Conservation (phyloP, 1,284 basidiomycete genomes). For the Moniliella sp. region DNA sequence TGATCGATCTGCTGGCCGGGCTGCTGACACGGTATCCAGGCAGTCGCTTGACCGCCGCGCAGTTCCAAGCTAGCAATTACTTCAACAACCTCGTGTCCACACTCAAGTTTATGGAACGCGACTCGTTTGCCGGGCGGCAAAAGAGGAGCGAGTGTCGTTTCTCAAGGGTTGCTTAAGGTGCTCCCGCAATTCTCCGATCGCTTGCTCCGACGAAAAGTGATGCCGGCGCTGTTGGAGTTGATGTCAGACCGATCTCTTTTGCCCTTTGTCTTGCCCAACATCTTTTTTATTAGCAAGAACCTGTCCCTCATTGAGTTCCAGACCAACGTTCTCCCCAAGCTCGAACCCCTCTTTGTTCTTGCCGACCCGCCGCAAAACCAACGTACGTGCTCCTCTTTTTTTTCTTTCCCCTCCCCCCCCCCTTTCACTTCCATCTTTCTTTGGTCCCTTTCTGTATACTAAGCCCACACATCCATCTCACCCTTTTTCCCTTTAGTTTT, state of each 20-base stretch:
- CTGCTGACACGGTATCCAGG: conserved; percentile 48
- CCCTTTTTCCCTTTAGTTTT: conserved; percentile 7
- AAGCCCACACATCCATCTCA: too few species aligned
- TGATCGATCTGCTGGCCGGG: conserved; percentile 12
- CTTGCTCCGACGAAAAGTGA: conserved; percentile 63
- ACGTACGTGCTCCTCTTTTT: conserved; percentile 37
- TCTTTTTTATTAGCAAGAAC: conserved; percentile 68
- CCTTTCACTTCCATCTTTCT: too few species aligned
- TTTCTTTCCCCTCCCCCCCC: too few species aligned
- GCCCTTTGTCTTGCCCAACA: conserved; percentile 89
- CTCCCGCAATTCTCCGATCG: conserved; percentile 69
- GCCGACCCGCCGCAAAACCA: conserved; percentile 83
- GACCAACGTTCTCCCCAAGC: conserved; percentile 54
- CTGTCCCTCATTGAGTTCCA: conserved; percentile 54
- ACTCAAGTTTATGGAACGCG: conserved; percentile 81
- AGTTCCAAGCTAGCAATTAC: conserved; percentile 61
- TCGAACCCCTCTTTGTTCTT: conserved; percentile 70
- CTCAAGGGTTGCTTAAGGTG: conserved; percentile 55
- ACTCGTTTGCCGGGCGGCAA: conserved; percentile 78
- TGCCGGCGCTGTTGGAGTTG: conserved; percentile 55
- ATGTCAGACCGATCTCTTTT: conserved; percentile 37
- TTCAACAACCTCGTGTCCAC: conserved; percentile 88
- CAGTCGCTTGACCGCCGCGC: conserved; percentile 51
- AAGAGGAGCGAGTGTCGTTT: conserved; percentile 87
- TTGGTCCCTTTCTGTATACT: too few species aligned